Evolutionary conservation across 2,329 filamentous ascomycete genomes (phyloP).

Genomic region (Trichoderma endophyticum): DNA sequence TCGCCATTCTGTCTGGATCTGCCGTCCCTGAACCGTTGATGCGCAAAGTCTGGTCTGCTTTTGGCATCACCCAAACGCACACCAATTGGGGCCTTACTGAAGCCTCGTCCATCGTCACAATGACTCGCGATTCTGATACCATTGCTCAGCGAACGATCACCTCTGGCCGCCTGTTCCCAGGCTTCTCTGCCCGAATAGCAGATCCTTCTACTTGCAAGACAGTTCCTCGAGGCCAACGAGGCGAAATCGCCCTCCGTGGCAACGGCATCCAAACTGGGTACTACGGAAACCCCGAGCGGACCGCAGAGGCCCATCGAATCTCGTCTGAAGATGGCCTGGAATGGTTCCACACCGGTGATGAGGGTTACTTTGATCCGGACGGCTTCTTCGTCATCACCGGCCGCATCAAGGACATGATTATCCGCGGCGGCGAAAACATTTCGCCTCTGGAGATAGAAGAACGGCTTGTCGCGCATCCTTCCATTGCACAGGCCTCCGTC

Average conservation of each 20-base stretch:
- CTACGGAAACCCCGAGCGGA: not conserved
- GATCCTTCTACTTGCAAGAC: not conserved
- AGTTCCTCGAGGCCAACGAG: not conserved
- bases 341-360: slow-evolving; percentile 86
- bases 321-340: not conserved
- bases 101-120: slow-evolving; percentile 1
- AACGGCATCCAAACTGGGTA: slow-evolving; percentile 5
- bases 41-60: not conserved
- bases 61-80: slow-evolving; percentile 1
- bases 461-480: slow-evolving; percentile 65
- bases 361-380: slow-evolving; percentile 70
- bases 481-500: slow-evolving; percentile 66
- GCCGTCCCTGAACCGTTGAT: not conserved
- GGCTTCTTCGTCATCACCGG: slow-evolving; percentile 80
- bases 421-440: slow-evolving; percentile 84
- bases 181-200: not conserved
- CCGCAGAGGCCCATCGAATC: not conserved
- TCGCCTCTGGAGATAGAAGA: slow-evolving; percentile 83
- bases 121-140: not conserved
- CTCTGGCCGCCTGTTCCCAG: slow-evolving; percentile 5
- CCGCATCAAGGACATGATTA: slow-evolving; percentile 83
- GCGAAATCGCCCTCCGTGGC: slow-evolving; percentile 8
- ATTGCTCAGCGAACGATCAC: not conserved
- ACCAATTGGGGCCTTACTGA: slow-evolving; percentile 5
- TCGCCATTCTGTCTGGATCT: not conserved